Base-by-base conservation (phyloP, 768 basidiomycete genomes). In the Pleurotus platypus region DNA sequence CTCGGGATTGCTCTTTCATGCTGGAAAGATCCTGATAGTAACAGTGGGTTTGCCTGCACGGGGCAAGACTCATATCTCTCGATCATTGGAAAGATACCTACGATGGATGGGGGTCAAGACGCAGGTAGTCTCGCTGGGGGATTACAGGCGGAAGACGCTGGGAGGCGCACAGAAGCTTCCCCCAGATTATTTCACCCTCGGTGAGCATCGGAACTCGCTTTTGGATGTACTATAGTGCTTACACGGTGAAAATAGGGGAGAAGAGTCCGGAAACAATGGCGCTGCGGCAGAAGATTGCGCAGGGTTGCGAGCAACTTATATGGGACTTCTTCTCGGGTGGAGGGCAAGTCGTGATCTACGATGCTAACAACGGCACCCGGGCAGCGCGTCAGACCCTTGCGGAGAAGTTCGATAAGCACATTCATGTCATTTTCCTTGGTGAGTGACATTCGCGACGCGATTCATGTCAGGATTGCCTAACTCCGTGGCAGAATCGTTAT, bases 61-160 rank as follows among this genome's bases (percentile, higher is more conserved):
- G 54, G 94, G 94, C 35, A 97, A 97, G 75, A 99, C 97, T 0
- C 97, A 99, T 69, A 93, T 98, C 57, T 96, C 94, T 1, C 83
- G 95, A 39, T 88, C 96, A 5, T 80, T 98, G 11, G 96, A 98
- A 70, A 85, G 97, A n/a, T 99, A 99, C 72, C 81, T 99, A 1
- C 81, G 94, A 70, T 99, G 97, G 97, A 91, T 93, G 71, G 97
- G 97, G 27, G 92, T 99, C 55, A 98, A 96, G 72, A 96, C 94
- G 0, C 84, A 89, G 61, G 97, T 98, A 55, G 87, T 98, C 56
- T 95, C 94, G 5, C 77, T 99, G 8, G 97, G 97, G 18, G 97
- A 99, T 72, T 94, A 96, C 71, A 84, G 97, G 46, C 75, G 97
- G 53, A 92, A 93, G 78, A 84, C 86, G 0, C 75, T 98, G 13